phyloP scores from a whole-genome alignment of 192 early-diverging fungal species.

The Geranomyces variabilis region DNA sequence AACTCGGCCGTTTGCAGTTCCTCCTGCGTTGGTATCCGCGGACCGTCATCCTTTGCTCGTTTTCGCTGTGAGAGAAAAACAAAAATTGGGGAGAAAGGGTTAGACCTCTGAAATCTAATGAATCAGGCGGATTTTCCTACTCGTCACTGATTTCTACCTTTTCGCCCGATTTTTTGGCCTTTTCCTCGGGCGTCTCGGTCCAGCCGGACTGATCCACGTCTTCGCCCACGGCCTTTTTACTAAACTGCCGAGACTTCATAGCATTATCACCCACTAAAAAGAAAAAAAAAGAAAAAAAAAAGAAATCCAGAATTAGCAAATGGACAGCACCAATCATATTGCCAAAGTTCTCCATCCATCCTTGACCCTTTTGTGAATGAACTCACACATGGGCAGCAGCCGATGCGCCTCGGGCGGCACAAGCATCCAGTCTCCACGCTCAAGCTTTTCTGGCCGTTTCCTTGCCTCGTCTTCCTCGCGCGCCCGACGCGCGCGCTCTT shows the following conservation, averaged over 20 bases:
- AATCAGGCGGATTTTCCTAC: no score
- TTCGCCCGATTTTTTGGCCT: slow-evolving; percentile 36
- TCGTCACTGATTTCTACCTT: no score
- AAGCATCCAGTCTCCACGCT: slow-evolving; percentile 66
- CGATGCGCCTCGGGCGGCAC: slow-evolving; percentile 58
- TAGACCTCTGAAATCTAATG: slow-evolving; percentile 25
- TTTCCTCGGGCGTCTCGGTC: slow-evolving; percentile 63
- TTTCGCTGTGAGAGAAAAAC: background rate
- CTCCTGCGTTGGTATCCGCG: slow-evolving; percentile 23
- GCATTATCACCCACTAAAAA: slow-evolving; percentile 26
- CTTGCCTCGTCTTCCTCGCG: slow-evolving; percentile 15
- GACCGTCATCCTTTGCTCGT: slow-evolving; percentile 25
- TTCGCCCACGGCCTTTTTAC: slow-evolving; percentile 35
- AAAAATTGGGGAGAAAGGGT: no score
- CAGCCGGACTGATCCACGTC: slow-evolving; percentile 55
- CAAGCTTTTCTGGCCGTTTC: slow-evolving; percentile 19
- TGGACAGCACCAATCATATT: background rate
- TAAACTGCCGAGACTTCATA: slow-evolving; percentile 53
- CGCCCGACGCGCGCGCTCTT: slow-evolving; percentile 18
- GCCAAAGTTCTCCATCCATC: no score
- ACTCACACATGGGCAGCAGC: slow-evolving; percentile 16
- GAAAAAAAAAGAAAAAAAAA: background rate
- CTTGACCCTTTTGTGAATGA: background rate
- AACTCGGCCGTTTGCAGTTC: slow-evolving; percentile 38
- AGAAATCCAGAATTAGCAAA: background rate